Conservation (phyloP, 2,329 filamentous ascomycete genomes). For the Aspergillus novoparasiticus region DNA sequence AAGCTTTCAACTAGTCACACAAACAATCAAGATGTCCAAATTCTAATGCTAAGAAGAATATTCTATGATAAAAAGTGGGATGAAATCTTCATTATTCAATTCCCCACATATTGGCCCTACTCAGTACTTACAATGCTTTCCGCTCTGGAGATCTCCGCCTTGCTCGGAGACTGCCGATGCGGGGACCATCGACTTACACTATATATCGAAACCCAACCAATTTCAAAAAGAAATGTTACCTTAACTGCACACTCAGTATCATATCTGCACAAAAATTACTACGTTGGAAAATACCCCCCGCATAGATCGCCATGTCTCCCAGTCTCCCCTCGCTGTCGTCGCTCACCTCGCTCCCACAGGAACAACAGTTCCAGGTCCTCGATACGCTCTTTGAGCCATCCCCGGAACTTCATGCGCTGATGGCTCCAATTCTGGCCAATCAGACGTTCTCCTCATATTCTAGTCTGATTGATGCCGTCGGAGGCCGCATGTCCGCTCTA, state of each 20-base stretch:
- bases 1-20: neutral
- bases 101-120: neutral
- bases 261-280: neutral
- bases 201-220: slow-evolving; percentile 9
- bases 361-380: slow-evolving; percentile 58
- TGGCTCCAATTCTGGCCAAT: slow-evolving; percentile 66
- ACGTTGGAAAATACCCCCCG: neutral
- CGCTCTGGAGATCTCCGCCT: slow-evolving; percentile 25
- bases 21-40: neutral
- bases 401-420: slow-evolving; percentile 70
- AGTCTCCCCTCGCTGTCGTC: slow-evolving; percentile 60
- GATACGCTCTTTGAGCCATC: slow-evolving; percentile 87
- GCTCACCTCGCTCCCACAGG: slow-evolving; percentile 59
- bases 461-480: slow-evolving; percentile 68
- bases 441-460: slow-evolving; percentile 67
- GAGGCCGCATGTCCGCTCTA: slow-evolving; percentile 63
- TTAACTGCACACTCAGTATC: neutral
- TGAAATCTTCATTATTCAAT: neutral
- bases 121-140: neutral
- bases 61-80: neutral
- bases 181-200: slow-evolving; percentile 14
- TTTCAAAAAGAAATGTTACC: slow-evolving; percentile 1
- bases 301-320: slow-evolving; percentile 22
- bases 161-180: slow-evolving; percentile 28
- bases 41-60: neutral